phyloP scores from a whole-genome alignment of 805 yeast genomes.

The Pichia manshurica region DNA sequence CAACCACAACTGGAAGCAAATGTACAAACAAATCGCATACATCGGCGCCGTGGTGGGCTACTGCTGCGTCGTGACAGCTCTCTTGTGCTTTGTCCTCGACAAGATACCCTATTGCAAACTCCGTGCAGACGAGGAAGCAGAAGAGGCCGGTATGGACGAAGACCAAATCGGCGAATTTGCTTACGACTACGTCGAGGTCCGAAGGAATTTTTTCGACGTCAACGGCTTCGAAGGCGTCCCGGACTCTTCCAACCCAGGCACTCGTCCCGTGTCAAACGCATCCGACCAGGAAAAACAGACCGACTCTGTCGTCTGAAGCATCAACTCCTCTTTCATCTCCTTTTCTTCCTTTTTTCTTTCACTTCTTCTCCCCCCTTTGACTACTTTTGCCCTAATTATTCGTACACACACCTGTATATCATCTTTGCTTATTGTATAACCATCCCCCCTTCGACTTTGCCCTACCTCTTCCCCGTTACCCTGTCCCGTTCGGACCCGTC shows the following conservation, averaged over 20 bases:
- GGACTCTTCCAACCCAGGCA: no score
- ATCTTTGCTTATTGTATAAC: no score
- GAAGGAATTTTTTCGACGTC: conserved; percentile 73
- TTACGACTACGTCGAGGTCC: conserved; percentile 95
- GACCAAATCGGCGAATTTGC: conserved; percentile 98
- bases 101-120: conserved; percentile 76
- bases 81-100: conserved; percentile 69
- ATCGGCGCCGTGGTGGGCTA: conserved; percentile 71
- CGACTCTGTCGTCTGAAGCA: no score
- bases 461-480: no score
- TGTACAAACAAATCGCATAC: conserved; percentile 86
- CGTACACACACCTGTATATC: no score
- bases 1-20: conserved; percentile 82
- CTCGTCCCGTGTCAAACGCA: no score
- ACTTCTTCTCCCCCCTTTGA: not conserved
- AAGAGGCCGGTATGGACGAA: conserved; percentile 87
- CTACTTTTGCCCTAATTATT: no score
- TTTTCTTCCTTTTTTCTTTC: not conserved
- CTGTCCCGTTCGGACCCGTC: no score
- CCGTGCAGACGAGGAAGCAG: conserved; percentile 79
- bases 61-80: conserved; percentile 66
- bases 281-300: no score
- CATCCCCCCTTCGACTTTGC: no score
- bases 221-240: conserved; percentile 14
- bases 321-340: not conserved